Evolutionary conservation across 139 green algal genomes (phyloP).

Genomic region (Parachlorella kessleri): DNA sequence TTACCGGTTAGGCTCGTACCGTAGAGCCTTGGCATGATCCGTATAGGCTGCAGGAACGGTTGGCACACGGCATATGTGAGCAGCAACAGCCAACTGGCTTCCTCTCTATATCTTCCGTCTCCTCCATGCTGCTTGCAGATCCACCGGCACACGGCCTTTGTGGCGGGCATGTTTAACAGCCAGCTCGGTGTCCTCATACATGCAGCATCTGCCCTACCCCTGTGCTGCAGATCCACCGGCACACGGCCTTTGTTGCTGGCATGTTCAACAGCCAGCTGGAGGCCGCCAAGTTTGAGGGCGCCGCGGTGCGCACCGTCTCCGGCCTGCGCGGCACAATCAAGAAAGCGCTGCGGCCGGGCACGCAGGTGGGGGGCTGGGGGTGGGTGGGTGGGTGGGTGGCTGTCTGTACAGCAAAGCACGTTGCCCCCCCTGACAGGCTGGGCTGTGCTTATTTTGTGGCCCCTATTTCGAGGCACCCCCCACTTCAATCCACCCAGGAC

Average conservation of each 20-base stretch:
- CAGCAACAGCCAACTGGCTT: not conserved
- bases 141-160: conserved; percentile 91
- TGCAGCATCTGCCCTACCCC: too few species aligned
- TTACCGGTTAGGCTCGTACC: too few species aligned
- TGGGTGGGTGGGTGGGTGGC: not conserved
- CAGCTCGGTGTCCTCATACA: too few species aligned
- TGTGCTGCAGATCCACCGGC: conserved; percentile 57
- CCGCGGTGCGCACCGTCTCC: conserved; percentile 85
- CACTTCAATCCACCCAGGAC: not conserved
- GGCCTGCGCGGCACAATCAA: conserved; percentile 98
- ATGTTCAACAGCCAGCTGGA: conserved; percentile 94
- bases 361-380: not conserved
- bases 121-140: conserved; percentile 49
- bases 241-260: conserved; percentile 94
- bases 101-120: not conserved
- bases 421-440: not conserved
- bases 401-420: too few species aligned
- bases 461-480: not conserved
- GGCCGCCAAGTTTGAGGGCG: conserved; percentile 89
- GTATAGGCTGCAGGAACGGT: not conserved
- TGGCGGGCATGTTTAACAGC: conserved; percentile 95
- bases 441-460: not conserved
- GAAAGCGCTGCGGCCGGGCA: conserved; percentile 69
- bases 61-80: not conserved
- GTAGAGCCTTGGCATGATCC: too few species aligned